Evolutionary conservation across 2,329 filamentous ascomycete species (phyloP).

Genomic region (Escovopsis weberi): DNA sequence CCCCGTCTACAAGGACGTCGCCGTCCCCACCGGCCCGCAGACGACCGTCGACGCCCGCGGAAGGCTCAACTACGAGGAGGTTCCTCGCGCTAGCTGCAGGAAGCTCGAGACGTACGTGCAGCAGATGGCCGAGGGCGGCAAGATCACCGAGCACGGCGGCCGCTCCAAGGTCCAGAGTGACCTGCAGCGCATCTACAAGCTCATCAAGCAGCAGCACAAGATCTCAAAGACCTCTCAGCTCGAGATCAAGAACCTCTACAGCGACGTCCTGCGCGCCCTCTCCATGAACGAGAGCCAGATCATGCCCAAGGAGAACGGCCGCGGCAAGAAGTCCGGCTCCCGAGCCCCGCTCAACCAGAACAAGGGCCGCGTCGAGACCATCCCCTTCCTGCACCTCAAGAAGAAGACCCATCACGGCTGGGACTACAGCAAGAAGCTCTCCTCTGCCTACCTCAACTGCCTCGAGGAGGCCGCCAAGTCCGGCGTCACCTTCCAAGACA

Average conservation of each 20-base stretch:
- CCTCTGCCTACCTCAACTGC: constrained; percentile 80
- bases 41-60: constrained; percentile 87
- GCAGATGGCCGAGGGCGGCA: constrained; percentile 96
- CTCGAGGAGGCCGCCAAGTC: constrained; percentile 75
- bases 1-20: constrained; percentile 93
- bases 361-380: constrained; percentile 92
- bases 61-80: constrained; percentile 84
- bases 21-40: constrained; percentile 77
- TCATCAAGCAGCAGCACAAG: constrained; percentile 97
- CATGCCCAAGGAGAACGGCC: constrained; percentile 72
- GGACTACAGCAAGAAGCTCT: constrained; percentile 99
- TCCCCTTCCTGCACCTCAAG: constrained; percentile 95
- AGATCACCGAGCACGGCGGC: constrained; percentile 97
- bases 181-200: constrained; percentile 86
- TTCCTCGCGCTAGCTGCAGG: constrained; percentile 72
- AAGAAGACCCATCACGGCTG: constrained; percentile 86
- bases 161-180: constrained; percentile 97
- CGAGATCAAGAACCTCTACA: constrained; percentile 90
- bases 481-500: constrained; percentile 84
- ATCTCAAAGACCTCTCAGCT: constrained; percentile 91
- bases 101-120: constrained; percentile 98
- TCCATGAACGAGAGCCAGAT: constrained; percentile 98
- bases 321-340: constrained; percentile 37
- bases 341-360: constrained; percentile 37
- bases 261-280: constrained; percentile 83